Evolutionary conservation across 202 grass and related monocot species (phyloP).

Genomic region (Digitaria exilis): DNA sequence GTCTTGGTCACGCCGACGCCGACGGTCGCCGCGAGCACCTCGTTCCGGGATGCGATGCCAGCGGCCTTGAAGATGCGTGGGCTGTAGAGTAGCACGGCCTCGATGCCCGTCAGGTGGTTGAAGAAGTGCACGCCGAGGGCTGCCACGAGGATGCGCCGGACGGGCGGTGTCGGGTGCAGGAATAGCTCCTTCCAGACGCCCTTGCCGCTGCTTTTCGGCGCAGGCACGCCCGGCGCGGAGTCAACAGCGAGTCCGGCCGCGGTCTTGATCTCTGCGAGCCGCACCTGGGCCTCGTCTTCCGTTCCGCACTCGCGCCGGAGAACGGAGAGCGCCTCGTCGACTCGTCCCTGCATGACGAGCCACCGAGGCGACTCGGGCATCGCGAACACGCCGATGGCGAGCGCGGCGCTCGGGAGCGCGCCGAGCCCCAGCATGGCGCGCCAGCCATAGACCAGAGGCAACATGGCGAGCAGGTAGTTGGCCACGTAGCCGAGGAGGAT

Average conservation of each 20-base stretch:
- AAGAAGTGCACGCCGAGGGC: constrained; percentile 64
- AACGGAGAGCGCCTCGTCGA: constrained; percentile 23
- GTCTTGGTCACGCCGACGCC: constrained; percentile 65
- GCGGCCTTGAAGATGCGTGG: constrained; percentile 61
- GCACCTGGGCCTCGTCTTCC: constrained; percentile 33
- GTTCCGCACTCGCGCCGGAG: constrained; percentile 35
- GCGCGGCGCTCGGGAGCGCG: constrained; percentile 41
- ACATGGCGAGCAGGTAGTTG: constrained; percentile 55
- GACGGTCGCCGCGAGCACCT: constrained; percentile 53
- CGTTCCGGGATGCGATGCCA: constrained; percentile 48
- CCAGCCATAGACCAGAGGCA: constrained; percentile 56
- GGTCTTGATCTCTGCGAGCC: constrained; percentile 53
- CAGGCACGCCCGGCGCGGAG: background rate
- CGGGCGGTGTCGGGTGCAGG: constrained; percentile 50
- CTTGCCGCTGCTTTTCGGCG: no score
- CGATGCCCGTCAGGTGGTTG: constrained; percentile 66
- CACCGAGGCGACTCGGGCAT: constrained; percentile 67
- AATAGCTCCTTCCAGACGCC: constrained; percentile 69
- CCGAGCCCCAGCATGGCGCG: constrained; percentile 60
- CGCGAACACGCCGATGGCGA: constrained; percentile 42
- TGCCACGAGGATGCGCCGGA: constrained; percentile 55
- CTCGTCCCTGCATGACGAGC: constrained; percentile 49
- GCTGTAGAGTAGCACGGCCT: constrained; percentile 71
- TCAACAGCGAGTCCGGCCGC: constrained; percentile 42
- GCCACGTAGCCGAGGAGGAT: constrained; percentile 61